Base-by-base conservation (phyloP, 2,329 filamentous ascomycete genomes). In the Ophiostoma piceae region DNA sequence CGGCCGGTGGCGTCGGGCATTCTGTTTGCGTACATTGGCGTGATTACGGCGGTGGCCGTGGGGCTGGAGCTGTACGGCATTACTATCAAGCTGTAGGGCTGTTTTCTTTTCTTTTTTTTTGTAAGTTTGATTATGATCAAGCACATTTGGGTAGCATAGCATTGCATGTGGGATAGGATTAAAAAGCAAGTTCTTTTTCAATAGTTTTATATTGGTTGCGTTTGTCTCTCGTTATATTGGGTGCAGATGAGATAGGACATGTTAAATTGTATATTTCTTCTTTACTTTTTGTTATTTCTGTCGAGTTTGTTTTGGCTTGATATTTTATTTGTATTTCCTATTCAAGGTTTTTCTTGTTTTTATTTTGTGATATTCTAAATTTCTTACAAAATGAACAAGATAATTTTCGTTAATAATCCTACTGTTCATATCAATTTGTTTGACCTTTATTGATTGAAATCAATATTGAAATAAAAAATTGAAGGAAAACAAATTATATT, bases 1-100 rank as follows among this genome's bases (percentile, higher is more conserved):
- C 85, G 87, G 9, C 75, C 84, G 2, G 78, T 81, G 70, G 87
- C 93, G 0, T 92, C 97, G 87, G 88, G 79, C 0, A 87, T 97
- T 43, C 78, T 99, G 73, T 79, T 92, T 29, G 86, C 78, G 5
- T 98, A 98, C 79, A 89, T 89, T 67, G 85, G 82, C 1, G 80
- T 84, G 0, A 72, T 97, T 64, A 90, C 91, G 0, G 85, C 79
- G 0, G 77, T 92, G 67, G 94, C 92, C 1, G 79, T 94, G 16
- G 82, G 77, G 1, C 78, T 94, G 72, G 90, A 94, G 77, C 75
- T 79, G 68, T 87, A 83, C 74, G 80, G 91, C 75, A 82, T 94
- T 8, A 90, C 87, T 26, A 88, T 94, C 75, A 93, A 92, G 78
- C 76, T 94, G 67, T 92, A 80, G 75, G 6, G 14, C 3, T 29